Conservation (phyloP, 2,329 filamentous ascomycete species). For the Penicillium hordei region DNA sequence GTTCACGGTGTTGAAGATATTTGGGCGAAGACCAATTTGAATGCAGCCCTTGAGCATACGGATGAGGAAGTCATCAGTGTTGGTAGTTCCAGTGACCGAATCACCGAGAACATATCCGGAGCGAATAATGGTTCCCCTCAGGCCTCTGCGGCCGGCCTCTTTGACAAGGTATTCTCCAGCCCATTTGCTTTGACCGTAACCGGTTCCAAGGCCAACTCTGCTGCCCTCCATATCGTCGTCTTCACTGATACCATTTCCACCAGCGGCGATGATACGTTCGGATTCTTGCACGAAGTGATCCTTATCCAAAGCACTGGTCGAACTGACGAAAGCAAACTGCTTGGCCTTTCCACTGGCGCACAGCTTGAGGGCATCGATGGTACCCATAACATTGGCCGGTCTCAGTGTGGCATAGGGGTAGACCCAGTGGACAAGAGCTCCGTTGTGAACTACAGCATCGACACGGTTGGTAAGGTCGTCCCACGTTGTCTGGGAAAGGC, state of each 20-base stretch:
- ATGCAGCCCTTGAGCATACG: constrained; percentile 84
- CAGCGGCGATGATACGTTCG: constrained; percentile 58
- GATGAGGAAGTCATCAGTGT: constrained; percentile 87
- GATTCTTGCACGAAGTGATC: constrained; percentile 78
- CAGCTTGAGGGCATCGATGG: constrained; percentile 71
- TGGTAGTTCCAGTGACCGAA: constrained; percentile 63
- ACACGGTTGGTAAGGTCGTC: constrained; percentile 62
- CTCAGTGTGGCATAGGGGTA: constrained; percentile 71
- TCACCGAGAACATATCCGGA: constrained; percentile 85
- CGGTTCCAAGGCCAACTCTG: constrained; percentile 72
- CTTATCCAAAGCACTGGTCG: constrained; percentile 78
- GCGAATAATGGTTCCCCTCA: constrained; percentile 72
- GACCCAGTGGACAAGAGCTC: constrained; percentile 77
- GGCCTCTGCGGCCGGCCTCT: constrained; percentile 74
- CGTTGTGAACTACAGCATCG: constrained; percentile 80
- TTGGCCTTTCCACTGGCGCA: constrained; percentile 78
- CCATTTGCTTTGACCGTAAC: constrained; percentile 94
- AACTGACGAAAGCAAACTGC: constrained; percentile 76
- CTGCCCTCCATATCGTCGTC: constrained; percentile 76
- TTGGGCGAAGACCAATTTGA: constrained; percentile 70
- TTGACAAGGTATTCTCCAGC: constrained; percentile 69
- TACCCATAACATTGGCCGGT: constrained; percentile 75
- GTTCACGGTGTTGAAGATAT: constrained; percentile 85
- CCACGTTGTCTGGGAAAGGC: constrained; percentile 67
- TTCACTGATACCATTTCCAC: constrained; percentile 68